These are phyloP conservation scores for Macadamia tetraphylla DNA, from an alignment of 164 flowering plant genomes.

Conservation along the genomic window DNA sequence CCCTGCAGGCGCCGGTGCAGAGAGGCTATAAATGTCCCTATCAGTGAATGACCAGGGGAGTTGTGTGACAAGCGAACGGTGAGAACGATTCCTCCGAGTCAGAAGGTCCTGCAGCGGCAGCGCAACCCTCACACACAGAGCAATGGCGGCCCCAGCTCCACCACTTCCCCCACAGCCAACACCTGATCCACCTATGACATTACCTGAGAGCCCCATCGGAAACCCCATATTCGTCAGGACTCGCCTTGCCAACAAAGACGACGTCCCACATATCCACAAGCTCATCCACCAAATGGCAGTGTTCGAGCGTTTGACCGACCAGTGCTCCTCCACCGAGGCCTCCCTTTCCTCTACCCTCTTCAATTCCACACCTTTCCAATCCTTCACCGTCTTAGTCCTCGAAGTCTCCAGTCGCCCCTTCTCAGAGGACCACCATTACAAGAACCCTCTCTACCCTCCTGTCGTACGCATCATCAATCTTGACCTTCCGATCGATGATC, in stretches of 20 bases:
- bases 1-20: too few species aligned
- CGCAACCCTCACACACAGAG: too few species aligned
- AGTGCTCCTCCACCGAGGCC: slow-evolving; percentile 60
- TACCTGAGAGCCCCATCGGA: slow-evolving; percentile 5
- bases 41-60: too few species aligned
- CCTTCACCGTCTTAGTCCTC: slow-evolving; percentile 81
- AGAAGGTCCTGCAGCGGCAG: too few species aligned
- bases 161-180: slow-evolving; percentile 6
- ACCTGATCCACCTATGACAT: slow-evolving; percentile 5
- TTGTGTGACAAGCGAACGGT: too few species aligned
- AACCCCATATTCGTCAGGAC: slow-evolving; percentile 28
- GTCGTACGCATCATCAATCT: slow-evolving; percentile 23
- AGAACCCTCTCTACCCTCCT: slow-evolving; percentile 27
- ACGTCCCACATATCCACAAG: slow-evolving; percentile 73
- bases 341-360: slow-evolving; percentile 75
- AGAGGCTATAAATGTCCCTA: too few species aligned
- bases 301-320: slow-evolving; percentile 71
- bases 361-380: slow-evolving; percentile 60
- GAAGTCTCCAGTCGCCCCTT: slow-evolving; percentile 50
- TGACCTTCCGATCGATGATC: slow-evolving; percentile 40
- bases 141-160: too few species aligned
- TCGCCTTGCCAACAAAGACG: slow-evolving; percentile 56
- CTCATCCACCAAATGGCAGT: slow-evolving; percentile 86
- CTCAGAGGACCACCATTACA: slow-evolving; percentile 10
- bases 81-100: too few species aligned